These are phyloP conservation scores for Fraxinus floribunda DNA, from an alignment of 305 asterid species.

Conservation along the genomic window DNA sequence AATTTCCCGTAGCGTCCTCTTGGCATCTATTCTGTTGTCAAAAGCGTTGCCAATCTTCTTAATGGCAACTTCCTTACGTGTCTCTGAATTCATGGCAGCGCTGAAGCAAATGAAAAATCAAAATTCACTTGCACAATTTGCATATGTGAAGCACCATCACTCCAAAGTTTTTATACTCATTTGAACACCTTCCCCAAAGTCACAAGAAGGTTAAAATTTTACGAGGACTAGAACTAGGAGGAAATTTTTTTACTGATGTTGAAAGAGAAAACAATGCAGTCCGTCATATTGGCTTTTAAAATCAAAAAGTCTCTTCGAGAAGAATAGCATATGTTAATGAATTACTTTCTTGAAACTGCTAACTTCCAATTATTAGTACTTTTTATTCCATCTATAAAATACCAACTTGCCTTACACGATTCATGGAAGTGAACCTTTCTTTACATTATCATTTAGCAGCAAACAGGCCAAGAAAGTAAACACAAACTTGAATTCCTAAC, in stretches of 20 bases:
- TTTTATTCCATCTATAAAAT: not conserved
- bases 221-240: not conserved
- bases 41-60: conserved; percentile 97
- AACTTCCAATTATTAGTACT: not conserved
- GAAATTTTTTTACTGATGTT: not conserved
- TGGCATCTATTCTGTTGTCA: conserved; percentile 89
- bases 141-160: not conserved
- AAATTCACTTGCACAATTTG: not conserved
- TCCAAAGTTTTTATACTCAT: not conserved
- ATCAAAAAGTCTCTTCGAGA: not conserved
- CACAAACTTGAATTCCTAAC: not conserved
- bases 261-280: not conserved
- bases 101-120: conserved; percentile 39
- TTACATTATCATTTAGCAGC: not conserved
- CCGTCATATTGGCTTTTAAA: not conserved
- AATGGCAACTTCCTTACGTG: conserved; percentile 87
- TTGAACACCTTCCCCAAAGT: not conserved
- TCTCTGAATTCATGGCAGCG: conserved; percentile 86
- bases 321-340: not conserved
- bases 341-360: not conserved
- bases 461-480: not conserved
- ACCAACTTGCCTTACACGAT: not conserved
- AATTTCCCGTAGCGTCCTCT: conserved; percentile 84
- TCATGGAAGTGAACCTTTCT: not conserved
- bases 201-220: not conserved